A percentile compares a stretch with the other conserved stretches of the same genome.
These are phyloP conservation scores for Ganoderma leucocontextum DNA, from an alignment of 1,284 basidiomycete species.

Conservation along the genomic window DNA sequence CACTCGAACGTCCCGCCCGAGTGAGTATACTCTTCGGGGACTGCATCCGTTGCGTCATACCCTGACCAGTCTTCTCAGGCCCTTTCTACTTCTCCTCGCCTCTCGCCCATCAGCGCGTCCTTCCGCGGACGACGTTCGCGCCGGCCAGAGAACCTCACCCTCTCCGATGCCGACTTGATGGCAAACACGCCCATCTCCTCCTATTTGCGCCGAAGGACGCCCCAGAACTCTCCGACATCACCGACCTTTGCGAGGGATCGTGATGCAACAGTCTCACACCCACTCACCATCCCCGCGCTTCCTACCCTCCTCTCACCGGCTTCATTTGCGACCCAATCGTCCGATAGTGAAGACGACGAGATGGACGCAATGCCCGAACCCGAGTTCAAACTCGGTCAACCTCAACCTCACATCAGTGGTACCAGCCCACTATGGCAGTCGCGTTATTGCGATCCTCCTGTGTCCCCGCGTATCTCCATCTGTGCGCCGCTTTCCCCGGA, in stretches of 20 bases:
- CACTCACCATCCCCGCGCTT: constrained; percentile 67
- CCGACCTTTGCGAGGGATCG: constrained; percentile 57
- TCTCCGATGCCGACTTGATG: constrained; percentile 47
- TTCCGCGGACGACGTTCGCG: constrained; percentile 32
- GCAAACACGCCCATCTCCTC: constrained; percentile 75
- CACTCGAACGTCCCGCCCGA: constrained; percentile 38
- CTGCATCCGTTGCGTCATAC: constrained; percentile 1
- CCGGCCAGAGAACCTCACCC: constrained; percentile 40
- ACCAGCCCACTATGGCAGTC: constrained; percentile 32
- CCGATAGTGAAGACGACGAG: constrained; percentile 44
- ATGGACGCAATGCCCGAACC: constrained; percentile 35
- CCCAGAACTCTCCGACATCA: constrained; percentile 73
- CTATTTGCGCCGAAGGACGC: constrained; percentile 79
- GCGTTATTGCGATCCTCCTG: constrained; percentile 34
- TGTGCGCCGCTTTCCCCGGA: constrained; percentile 30
- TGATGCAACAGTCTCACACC: constrained; percentile 50
- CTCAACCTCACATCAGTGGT: constrained; percentile 15
- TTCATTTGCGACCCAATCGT: constrained; percentile 32
- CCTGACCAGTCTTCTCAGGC: constrained; percentile 38
- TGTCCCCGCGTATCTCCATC: constrained; percentile 31
- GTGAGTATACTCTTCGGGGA: constrained; percentile 34
- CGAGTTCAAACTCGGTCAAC: constrained; percentile 31
- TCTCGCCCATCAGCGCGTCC: constrained; percentile 45
- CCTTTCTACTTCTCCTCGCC: constrained; percentile 55
- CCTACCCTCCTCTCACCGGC: constrained; percentile 47